Evolutionary conservation across 371 early-diverging fungal genomes (phyloP).

Genomic region (Mortierella sp.): DNA sequence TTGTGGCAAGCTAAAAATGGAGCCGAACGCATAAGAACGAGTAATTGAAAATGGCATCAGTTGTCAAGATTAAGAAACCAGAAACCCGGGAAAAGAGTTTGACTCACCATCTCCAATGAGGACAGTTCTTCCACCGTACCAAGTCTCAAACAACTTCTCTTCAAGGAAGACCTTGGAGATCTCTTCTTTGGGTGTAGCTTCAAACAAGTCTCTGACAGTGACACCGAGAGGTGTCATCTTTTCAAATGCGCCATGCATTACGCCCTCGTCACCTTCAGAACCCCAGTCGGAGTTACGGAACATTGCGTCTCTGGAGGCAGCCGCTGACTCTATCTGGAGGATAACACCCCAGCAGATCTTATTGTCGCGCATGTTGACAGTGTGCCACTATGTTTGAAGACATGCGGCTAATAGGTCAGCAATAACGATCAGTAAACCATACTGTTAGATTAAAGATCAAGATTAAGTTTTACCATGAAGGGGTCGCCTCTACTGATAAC

Average conservation of each 20-base stretch:
- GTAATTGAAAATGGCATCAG: too few species aligned
- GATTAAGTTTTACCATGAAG: too few species aligned
- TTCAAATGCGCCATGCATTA: constrained; percentile 2
- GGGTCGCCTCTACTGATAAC: neutral
- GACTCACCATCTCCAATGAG: too few species aligned
- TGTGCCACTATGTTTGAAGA: neutral
- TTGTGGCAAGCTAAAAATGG: too few species aligned
- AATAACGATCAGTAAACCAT: too few species aligned
- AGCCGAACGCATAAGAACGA: too few species aligned
- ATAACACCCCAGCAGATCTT: constrained; percentile 10
- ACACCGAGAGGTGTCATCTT: constrained; percentile 4
- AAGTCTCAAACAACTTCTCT: constrained; percentile 20
- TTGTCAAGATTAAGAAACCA: too few species aligned
- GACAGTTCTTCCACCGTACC: constrained; percentile 23
- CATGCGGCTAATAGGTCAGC: too few species aligned
- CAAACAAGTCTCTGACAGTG: constrained; percentile 18
- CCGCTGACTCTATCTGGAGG: neutral
- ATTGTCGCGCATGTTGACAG: neutral
- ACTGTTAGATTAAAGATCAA: too few species aligned
- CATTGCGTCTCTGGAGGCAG: constrained; percentile 2
- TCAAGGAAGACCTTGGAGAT: constrained; percentile 25
- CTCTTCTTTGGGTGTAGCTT: constrained; percentile 11
- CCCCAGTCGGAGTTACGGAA: constrained; percentile 28
- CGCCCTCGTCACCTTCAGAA: constrained; percentile 12
- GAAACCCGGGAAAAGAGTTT: too few species aligned